Conservation (phyloP, 306 rosid genomes). For the Pterocarpus macrocarpus region DNA sequence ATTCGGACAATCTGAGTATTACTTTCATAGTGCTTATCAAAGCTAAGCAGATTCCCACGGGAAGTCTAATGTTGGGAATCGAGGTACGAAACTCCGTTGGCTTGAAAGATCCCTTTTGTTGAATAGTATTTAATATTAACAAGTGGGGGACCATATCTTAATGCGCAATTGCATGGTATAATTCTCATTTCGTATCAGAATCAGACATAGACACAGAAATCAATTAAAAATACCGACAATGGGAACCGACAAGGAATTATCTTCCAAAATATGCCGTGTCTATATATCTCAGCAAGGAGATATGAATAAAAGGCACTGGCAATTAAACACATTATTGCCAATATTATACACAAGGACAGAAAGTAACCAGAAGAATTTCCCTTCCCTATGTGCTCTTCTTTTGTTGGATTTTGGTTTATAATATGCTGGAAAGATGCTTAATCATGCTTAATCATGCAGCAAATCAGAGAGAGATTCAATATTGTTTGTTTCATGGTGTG, state of each 20-base stretch:
- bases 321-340: background rate
- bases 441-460: slow-evolving; percentile 1
- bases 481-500: slow-evolving; percentile 30
- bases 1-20: slow-evolving; percentile 26
- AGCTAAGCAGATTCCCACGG: slow-evolving; percentile 26
- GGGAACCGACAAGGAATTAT: slow-evolving; percentile 38
- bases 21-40: slow-evolving; percentile 16
- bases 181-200: background rate
- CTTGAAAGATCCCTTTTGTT: background rate
- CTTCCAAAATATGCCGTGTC: slow-evolving; percentile 27
- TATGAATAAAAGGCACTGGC: background rate
- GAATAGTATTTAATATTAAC: background rate
- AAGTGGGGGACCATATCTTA: background rate
- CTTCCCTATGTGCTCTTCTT: slow-evolving; percentile 48
- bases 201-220: slow-evolving; percentile 25
- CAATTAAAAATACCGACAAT: slow-evolving; percentile 45
- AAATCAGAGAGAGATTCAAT: background rate
- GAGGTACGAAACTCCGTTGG: background rate
- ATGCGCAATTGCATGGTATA: slow-evolving; percentile 14
- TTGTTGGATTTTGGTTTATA: slow-evolving; percentile 27
- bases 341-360: slow-evolving; percentile 5
- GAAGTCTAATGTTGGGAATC: slow-evolving; percentile 18
- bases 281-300: slow-evolving; percentile 19
- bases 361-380: slow-evolving; percentile 31
- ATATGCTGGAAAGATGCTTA: slow-evolving; percentile 33